These are phyloP conservation scores for Reticulascus tulasneorum DNA, from an alignment of 2,329 filamentous ascomycete species.

Conservation along the genomic window DNA sequence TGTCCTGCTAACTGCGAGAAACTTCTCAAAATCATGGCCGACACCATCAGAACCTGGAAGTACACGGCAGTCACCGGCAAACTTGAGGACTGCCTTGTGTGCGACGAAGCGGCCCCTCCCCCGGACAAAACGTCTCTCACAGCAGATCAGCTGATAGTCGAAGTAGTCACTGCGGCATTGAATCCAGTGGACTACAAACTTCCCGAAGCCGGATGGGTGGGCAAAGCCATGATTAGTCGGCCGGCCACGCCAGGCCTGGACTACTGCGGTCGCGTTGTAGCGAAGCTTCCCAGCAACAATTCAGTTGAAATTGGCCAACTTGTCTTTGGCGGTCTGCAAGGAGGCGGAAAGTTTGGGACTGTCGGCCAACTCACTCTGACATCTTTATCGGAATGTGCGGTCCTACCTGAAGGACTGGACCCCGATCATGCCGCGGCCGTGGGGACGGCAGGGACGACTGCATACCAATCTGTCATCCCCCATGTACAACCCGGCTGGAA, in stretches of 20 bases:
- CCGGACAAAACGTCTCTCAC: not conserved
- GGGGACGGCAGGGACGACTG: constrained; percentile 19
- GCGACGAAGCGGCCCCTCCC: not conserved
- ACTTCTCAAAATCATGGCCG: too few species aligned
- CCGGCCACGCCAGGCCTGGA: constrained; percentile 46
- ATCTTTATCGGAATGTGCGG: not conserved
- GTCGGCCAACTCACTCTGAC: constrained; percentile 16
- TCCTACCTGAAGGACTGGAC: constrained; percentile 10
- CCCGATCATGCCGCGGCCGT: constrained; percentile 19
- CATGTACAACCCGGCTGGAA: constrained; percentile 4
- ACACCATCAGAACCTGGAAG: constrained; percentile 8
- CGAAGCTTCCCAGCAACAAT: constrained; percentile 4
- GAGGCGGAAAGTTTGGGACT: constrained; percentile 12
- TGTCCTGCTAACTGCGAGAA: too few species aligned
- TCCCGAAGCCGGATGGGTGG: constrained; percentile 30
- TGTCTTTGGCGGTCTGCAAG: constrained; percentile 14
- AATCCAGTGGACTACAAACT: constrained; percentile 50
- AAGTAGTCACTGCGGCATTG: constrained; percentile 35
- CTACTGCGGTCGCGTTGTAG: constrained; percentile 44
- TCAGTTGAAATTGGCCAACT: constrained; percentile 13
- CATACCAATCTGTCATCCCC: constrained; percentile 17
- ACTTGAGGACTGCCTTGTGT: constrained; percentile 3
- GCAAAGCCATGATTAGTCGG: constrained; percentile 18
- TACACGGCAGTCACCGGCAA: constrained; percentile 3
- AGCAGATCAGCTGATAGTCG: constrained; percentile 32